Evolutionary conservation across 768 basidiomycete genomes (phyloP).

Genomic region (Collybiopsis luxurians): DNA sequence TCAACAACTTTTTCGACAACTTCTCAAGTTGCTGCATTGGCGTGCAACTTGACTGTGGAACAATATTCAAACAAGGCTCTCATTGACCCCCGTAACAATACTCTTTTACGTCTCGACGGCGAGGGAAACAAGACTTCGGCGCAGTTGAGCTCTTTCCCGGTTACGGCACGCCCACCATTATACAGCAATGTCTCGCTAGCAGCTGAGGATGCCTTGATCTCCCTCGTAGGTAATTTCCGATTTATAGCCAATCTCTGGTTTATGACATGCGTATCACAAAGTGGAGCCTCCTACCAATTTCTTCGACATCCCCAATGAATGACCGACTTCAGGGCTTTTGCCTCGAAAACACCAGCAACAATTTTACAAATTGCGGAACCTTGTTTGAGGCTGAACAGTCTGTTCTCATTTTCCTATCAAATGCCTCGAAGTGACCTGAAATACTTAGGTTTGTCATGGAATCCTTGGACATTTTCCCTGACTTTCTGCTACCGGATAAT

Average conservation of each 20-base stretch:
- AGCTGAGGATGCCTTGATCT: background rate
- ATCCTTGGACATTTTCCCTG: slow-evolving; percentile 2
- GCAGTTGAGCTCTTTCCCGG: background rate
- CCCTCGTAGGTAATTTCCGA: background rate
- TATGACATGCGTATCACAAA: background rate
- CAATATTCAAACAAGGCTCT: background rate
- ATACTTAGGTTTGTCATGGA: slow-evolving; percentile 7
- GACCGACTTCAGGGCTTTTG: background rate
- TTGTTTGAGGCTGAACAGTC: slow-evolving; percentile 5
- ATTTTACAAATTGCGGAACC: background rate
- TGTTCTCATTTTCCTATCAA: background rate
- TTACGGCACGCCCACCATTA: background rate
- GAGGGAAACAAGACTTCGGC: background rate
- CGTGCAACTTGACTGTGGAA: slow-evolving; percentile 2
- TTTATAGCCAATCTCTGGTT: background rate
- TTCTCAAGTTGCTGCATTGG: background rate
- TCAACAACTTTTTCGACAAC: background rate
- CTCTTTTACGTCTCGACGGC: background rate
- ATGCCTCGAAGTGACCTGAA: background rate
- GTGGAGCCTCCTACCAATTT: background rate
- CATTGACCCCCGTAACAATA: background rate
- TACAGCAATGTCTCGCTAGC: background rate
- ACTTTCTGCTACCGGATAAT: background rate
- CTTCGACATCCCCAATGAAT: background rate
- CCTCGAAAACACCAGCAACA: background rate